Percentiles rank a stretch among this genome's conserved stretches.
These are phyloP conservation scores for Candida sp. DNA, from an alignment of 1,139 yeast genomes.

Conservation along the genomic window DNA sequence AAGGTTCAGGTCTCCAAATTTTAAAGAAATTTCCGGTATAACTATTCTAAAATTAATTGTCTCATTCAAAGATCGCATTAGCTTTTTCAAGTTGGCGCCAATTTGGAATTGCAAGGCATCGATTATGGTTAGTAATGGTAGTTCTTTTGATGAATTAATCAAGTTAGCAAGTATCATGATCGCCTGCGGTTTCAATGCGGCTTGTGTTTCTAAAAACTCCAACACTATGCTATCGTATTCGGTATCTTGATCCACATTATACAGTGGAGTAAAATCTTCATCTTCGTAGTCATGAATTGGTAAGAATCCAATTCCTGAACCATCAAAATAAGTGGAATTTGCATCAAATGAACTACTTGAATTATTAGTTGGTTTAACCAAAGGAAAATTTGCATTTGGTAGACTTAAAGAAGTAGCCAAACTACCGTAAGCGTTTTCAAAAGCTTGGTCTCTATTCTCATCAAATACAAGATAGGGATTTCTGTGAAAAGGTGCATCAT, in stretches of 20 bases:
- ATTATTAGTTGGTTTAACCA: constrained; percentile 23
- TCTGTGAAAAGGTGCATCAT: constrained; percentile 85
- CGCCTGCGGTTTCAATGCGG: constrained; percentile 36
- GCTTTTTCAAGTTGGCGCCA: constrained; percentile 36
- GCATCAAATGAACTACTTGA: not conserved
- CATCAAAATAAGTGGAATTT: not conserved
- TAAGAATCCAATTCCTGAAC: constrained; percentile 3
- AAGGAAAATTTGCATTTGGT: constrained; percentile 64
- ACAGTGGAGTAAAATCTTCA: constrained; percentile 42
- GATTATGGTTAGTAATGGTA: constrained; percentile 45
- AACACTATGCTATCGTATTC: constrained; percentile 56
- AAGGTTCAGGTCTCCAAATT: constrained; percentile 37
- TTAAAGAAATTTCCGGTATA: constrained; percentile 44
- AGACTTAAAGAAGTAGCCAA: constrained; percentile 60
- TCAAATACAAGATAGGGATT: constrained; percentile 65
- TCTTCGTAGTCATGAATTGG: constrained; percentile 39
- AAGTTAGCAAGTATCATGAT: constrained; percentile 25
- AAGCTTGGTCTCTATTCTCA: constrained; percentile 41
- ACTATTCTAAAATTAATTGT: constrained; percentile 49
- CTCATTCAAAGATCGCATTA: constrained; percentile 32
- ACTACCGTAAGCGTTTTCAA: constrained; percentile 47
- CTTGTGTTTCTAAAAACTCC: constrained; percentile 45
- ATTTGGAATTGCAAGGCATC: constrained; percentile 68
- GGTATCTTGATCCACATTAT: constrained; percentile 35
- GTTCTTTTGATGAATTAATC: constrained; percentile 30